These are phyloP conservation scores for Talinum fruticosum DNA, from an alignment of 148 eudicot genomes.

Conservation along the genomic window DNA sequence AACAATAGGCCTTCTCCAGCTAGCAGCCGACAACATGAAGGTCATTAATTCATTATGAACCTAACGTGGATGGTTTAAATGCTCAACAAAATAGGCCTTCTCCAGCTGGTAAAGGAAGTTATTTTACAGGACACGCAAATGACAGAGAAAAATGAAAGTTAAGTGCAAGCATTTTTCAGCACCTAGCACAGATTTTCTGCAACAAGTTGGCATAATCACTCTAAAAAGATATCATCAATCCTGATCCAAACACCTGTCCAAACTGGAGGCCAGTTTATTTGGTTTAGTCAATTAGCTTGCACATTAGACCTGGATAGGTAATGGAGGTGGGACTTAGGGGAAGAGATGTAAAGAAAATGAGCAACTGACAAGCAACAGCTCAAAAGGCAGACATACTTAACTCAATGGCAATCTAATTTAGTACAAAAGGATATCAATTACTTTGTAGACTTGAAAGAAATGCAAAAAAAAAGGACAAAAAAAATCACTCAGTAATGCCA, in stretches of 20 bases:
- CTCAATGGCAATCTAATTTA: neutral
- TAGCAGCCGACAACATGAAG: neutral
- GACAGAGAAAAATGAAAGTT: neutral
- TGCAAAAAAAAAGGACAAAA: neutral
- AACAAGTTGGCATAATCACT: neutral
- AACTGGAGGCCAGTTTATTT: neutral
- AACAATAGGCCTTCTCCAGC: neutral
- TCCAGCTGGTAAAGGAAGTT: neutral
- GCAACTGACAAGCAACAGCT: too few relatives aligned
- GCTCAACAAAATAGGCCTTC: neutral
- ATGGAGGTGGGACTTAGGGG: neutral
- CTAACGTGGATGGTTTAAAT: neutral
- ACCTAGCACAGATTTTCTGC: neutral
- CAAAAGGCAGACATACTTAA: too few relatives aligned
- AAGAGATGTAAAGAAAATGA: neutral
- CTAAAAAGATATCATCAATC: neutral
- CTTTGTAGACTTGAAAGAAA: neutral
- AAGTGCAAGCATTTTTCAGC: neutral
- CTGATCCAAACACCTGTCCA: neutral
- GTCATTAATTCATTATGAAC: neutral
- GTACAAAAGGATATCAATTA: neutral
- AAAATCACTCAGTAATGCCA: too few relatives aligned
- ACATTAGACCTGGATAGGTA: neutral
- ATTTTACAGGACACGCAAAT: neutral
- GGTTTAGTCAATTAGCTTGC: neutral